Percentiles rank a stretch among this genome's conserved stretches.
phyloP scores from a whole-genome alignment of 345 rosid species.

The Eucalyptus sideroxylon region DNA sequence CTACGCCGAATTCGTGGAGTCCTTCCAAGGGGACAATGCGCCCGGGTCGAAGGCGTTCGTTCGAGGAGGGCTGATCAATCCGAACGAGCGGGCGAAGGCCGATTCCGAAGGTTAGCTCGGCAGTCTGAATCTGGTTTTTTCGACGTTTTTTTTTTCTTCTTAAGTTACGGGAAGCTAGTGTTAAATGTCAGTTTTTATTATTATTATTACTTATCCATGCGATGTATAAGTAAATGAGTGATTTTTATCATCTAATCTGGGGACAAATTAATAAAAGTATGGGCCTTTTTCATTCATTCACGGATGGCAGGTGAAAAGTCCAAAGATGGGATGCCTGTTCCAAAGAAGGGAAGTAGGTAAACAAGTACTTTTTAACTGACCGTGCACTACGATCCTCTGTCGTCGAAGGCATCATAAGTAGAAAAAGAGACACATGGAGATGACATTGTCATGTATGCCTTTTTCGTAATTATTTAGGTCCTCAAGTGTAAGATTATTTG shows the following conservation, averaged over 20 bases:
- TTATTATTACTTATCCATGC: slow-evolving; percentile 4
- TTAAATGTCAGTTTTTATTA: neutral
- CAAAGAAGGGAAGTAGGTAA: slow-evolving; percentile 99
- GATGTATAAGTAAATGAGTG: slow-evolving; percentile 50
- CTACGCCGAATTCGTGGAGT: slow-evolving; percentile 88
- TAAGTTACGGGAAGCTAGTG: neutral
- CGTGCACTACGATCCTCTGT: slow-evolving; percentile 22
- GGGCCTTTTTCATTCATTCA: slow-evolving; percentile 90
- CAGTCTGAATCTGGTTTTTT: neutral
- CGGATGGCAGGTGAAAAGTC: slow-evolving; percentile 99
- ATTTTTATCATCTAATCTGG: slow-evolving; percentile 27
- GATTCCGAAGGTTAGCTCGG: slow-evolving; percentile 73
- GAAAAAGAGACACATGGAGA: slow-evolving; percentile 8
- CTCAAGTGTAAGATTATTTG: neutral
- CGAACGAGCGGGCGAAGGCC: slow-evolving; percentile 48
- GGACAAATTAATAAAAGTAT: slow-evolving; percentile 77
- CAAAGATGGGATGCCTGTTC: slow-evolving; percentile 96
- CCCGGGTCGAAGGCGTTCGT: slow-evolving; percentile 87
- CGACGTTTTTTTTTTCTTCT: neutral
- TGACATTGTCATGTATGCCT: slow-evolving; percentile 2
- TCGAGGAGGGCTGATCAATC: slow-evolving; percentile 88
- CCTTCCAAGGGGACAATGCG: slow-evolving; percentile 71
- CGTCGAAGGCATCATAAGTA: slow-evolving; percentile 22
- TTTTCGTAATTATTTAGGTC: slow-evolving; percentile 1
- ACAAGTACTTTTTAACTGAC: slow-evolving; percentile 66